These are phyloP conservation scores for Coemansia sp. DNA, from an alignment of 192 early-diverging fungal genomes.

Conservation along the genomic window DNA sequence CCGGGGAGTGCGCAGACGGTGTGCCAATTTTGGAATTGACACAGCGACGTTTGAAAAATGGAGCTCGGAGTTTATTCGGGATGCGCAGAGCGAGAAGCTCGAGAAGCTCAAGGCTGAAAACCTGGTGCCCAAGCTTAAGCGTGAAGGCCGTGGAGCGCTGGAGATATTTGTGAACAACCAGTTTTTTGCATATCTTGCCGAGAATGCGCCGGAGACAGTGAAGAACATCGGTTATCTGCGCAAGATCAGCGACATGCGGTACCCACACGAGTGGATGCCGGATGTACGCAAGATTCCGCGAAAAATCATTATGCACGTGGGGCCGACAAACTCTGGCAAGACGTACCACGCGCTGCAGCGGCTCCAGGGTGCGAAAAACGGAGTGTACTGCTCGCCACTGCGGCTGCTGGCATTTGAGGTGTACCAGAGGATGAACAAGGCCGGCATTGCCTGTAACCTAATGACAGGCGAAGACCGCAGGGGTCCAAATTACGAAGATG, in stretches of 20 bases:
- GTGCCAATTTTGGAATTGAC: conserved; percentile 42
- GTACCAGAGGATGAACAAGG: conserved; percentile 74
- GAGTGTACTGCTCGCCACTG: conserved; percentile 88
- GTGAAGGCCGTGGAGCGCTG: conserved; percentile 17
- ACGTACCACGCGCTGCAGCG: conserved; percentile 83
- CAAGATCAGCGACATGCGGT: conserved; percentile 69
- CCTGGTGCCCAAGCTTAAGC: conserved; percentile 23
- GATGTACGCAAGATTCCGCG: conserved; percentile 71
- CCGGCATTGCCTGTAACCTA: conserved; percentile 77
- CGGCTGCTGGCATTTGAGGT: conserved; percentile 92
- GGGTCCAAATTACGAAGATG: conserved; percentile 50
- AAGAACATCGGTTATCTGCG: conserved; percentile 53
- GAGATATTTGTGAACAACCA: conserved; percentile 35
- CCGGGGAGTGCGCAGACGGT: conserved; percentile 17
- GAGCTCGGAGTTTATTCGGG: conserved; percentile 20
- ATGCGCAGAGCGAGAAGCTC: conserved; percentile 19
- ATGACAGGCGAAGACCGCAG: conserved; percentile 90
- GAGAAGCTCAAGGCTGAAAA: conserved; percentile 19
- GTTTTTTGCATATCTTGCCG: conserved; percentile 51
- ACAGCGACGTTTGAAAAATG: conserved; percentile 22
- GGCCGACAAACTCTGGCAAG: conserved; percentile 97
- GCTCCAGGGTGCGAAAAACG: conserved; percentile 57
- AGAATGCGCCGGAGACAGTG: conserved; percentile 40
- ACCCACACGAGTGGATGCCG: conserved; percentile 78
- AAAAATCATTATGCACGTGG: conserved; percentile 89